Percentiles rank a stretch among this genome's conserved stretches.
These are phyloP conservation scores for Neltuma alba DNA, from an alignment of 306 rosid genomes.

Conservation along the genomic window DNA sequence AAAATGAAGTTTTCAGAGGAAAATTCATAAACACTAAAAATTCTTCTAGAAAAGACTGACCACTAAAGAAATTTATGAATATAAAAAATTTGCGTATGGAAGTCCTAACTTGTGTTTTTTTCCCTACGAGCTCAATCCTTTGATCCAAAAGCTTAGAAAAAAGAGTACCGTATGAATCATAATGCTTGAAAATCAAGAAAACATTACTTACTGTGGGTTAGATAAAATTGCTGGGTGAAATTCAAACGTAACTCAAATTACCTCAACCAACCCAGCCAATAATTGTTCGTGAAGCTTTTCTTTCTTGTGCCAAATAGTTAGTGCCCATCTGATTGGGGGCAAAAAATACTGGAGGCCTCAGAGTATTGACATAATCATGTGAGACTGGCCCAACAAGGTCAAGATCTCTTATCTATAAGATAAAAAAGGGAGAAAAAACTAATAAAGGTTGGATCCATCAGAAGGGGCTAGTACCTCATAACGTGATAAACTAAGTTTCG, in stretches of 20 bases:
- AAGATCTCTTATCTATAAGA: background rate
- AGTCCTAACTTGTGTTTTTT: background rate
- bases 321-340: background rate
- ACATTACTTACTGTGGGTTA: background rate
- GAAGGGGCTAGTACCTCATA: no score
- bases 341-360: background rate
- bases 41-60: background rate
- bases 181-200: background rate
- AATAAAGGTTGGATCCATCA: no score
- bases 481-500: no score
- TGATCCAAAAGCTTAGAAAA: background rate
- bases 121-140: background rate
- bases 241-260: background rate
- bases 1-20: background rate
- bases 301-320: background rate
- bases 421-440: background rate
- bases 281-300: background rate
- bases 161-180: no score
- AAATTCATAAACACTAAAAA: background rate
- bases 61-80: background rate
- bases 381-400: constrained; percentile 12
- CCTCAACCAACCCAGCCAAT: background rate
- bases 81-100: background rate
- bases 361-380: constrained; percentile 7
- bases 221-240: background rate